Evolutionary conservation across 2,329 filamentous ascomycete genomes (phyloP), one percentile per base, ranked within the genome.

Genomic region (Spiromastix sp.): DNA sequence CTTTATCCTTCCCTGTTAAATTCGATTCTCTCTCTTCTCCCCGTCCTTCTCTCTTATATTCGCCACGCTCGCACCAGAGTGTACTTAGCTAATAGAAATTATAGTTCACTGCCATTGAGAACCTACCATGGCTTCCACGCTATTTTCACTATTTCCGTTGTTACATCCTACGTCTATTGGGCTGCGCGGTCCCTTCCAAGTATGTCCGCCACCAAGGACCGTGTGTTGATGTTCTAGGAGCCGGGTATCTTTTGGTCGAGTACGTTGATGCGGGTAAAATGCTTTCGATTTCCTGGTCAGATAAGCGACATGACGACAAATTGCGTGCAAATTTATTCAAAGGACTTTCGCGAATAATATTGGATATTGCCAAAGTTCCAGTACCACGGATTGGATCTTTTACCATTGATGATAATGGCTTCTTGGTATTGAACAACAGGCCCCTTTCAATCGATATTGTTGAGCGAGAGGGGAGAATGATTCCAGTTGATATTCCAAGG

Each of bases 301-400:
- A 39, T 10, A 38, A 32, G 15, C 38, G 37, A 3, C 27, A 48
- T 19, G 39, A 51, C 29, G 17, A 25, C 8, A 32, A 40, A 9
- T 28, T 41, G 13, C 39, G 47, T 8, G 34, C 11, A 2, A 52
- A 49, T 32, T 37, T 52, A 4, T 50, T 49, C 32, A 37, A 19
- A 16, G 30, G 24, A 16, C 35, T 49, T 15, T 43, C 43, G 9
- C 39, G 37, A 1, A 46, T 50, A 20, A 35, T 50, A 2, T 16
- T 51, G 7, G 36, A 35, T 16, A 12, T 49, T 4, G 36, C 33
- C 7, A 37, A 44, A 7, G 42, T 40, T n/a, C 47, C 51, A 22
- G 34, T 56, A 8, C 50, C 48, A 11, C 45, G 46, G 7, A 61
- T 62, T 28, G 56, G 56, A 5, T 60, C 58, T 7, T 45, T 52